These are phyloP conservation scores for Schwanniomyces polymorphus DNA, from an alignment of 805 yeast genomes.

Conservation along the genomic window DNA sequence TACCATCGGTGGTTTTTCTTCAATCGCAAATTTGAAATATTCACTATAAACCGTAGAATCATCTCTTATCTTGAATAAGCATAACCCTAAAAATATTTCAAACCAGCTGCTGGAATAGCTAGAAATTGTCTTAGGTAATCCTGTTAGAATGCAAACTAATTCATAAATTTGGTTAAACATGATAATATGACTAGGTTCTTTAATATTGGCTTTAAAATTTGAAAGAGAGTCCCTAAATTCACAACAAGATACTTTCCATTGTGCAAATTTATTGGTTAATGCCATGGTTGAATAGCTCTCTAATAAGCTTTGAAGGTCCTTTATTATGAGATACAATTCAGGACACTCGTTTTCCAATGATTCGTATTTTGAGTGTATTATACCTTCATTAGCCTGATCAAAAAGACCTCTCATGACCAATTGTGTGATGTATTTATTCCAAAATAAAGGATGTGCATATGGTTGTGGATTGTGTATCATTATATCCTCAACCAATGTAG, in stretches of 20 bases:
- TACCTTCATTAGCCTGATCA: conserved; percentile 50
- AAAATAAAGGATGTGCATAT: conserved; percentile 53
- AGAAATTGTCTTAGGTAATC: conserved; percentile 50
- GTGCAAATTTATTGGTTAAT: conserved; percentile 41
- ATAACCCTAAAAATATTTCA: conserved; percentile 58
- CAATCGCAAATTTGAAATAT: conserved; percentile 31
- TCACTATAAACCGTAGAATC: conserved; percentile 29
- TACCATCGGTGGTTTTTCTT: conserved; percentile 27
- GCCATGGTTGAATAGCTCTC: conserved; percentile 40
- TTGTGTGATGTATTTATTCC: conserved; percentile 60
- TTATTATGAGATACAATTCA: conserved; percentile 33
- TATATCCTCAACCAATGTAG: conserved; percentile 47
- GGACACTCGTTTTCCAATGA: conserved; percentile 30
- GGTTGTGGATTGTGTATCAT: conserved; percentile 46
- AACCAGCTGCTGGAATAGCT: conserved; percentile 63
- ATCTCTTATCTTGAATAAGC: conserved; percentile 60
- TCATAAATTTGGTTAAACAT: conserved; percentile 40
- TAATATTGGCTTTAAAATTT: conserved; percentile 19
- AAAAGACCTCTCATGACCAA: conserved; percentile 63
- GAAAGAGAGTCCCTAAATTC: conserved; percentile 47
- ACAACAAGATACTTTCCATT: conserved; percentile 53
- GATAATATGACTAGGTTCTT: conserved; percentile 21
- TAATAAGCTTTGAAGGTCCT: conserved; percentile 41
- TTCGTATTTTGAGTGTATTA: conserved; percentile 44
- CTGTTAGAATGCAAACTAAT: conserved; percentile 45